Base-by-base conservation (phyloP, 176 grass and related monocot species). In the Hyparrhenia diplandra region DNA sequence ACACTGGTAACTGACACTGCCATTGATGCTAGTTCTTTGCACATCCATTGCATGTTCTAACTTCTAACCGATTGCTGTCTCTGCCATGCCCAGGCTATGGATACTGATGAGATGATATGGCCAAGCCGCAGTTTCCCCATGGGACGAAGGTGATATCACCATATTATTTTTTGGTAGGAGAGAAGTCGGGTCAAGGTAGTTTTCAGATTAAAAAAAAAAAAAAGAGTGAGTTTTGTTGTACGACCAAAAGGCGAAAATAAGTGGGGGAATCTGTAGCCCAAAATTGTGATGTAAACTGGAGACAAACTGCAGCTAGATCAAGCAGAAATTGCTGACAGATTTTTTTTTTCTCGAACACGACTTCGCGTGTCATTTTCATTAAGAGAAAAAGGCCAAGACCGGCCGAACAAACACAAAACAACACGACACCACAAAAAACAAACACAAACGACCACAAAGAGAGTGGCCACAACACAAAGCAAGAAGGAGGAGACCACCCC, bases 1-100 rank as follows among this genome's bases (percentile, higher is more conserved):
- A 86, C 63, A 93, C 95, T 10, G 95, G 95, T 98, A 89, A 49
- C 20, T 83, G 65, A 73, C 25, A 2, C 13, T 23, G 23, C 4
- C 6, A 41, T 29, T 18, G 40, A 1, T 14, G 2, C 2, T 39
- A 29, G 13, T 25, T 1, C 55, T 58, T 10, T 11, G 14, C 5
- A 34, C 45, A 6, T 42, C 36, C 0, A 13, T 9, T 4, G 2
- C 11, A 10, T 29, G 68, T 69, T 77, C 34, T 83, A 17, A 85
- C 2, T 69, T 77, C 34, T 83, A 17, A 85, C 2, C 9, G 6
- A 2, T 2, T 14, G 2, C 57, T 32, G 2, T 2, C 27, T 71
- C 52, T 74, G 4, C 55, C 32, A 13, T 27, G 1, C 10, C 11
- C 79, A 97, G 94, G 94, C 69, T 97, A 83, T 8, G 94, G 94